Base-by-base conservation (phyloP, 2,329 filamentous ascomycete species). In the Xylaria multiplex region DNA sequence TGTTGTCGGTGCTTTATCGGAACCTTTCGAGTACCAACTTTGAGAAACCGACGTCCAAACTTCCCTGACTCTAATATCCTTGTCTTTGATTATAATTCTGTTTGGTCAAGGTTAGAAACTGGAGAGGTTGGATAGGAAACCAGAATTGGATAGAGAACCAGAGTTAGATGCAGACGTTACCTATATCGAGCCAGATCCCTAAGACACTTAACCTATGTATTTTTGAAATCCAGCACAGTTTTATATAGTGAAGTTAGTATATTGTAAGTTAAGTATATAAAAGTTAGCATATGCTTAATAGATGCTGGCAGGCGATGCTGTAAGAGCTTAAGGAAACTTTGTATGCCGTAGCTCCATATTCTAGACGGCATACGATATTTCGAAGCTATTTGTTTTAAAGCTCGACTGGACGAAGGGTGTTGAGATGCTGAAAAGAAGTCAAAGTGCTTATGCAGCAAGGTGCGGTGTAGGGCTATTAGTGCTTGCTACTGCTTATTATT, bases 341-440 rank as follows among this genome's bases (percentile, higher is more conserved):
- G 93, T 2, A 98, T 97, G 0, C 92, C 95, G 72, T 97, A 92
- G 0, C 93, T 85, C 96, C 95, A 98, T 92, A 98, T 96, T 0
- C 95, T 83, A 0, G 92, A 93, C 0, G 95, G 94, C 93, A 98
- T 97, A 0, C 89, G 89, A 71, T 97, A 97, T 67, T 96, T 96
- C 0, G 86, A 85, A 0, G 93, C 90, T 0, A 97, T 78, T 0
- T 87, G 82, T 2, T 86, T 84, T 0, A 98, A 77, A 0, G 90
- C 87, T 0, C 84, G 83, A 27, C 85, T 91, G 0, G 93, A 92
- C 0, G 90, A 91, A 0, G 93, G 94, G 74, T 98, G 93, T 70
- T 97, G 93, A 0, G 88, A 92, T 0, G 94, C 94, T 0, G 97
- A 81, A 64, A 97, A 94, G 73, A 95, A 95, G 67, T 95, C 92